Conservation (phyloP, 148 eudicot genomes). For the Silene uniflora region DNA sequence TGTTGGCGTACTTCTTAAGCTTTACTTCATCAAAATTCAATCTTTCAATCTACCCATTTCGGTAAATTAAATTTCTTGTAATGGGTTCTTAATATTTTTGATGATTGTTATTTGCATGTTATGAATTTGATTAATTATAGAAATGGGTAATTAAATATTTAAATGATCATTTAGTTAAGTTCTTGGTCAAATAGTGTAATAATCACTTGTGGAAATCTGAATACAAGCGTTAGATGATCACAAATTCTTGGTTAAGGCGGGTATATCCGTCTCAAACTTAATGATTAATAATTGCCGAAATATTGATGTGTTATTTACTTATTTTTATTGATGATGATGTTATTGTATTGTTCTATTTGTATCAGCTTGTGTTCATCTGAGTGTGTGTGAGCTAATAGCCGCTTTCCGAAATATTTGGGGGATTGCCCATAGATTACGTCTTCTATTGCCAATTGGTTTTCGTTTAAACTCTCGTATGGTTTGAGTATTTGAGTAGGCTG, state of each 20-base stretch:
- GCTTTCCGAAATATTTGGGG: background rate
- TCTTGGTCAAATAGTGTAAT: background rate
- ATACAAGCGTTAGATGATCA: background rate
- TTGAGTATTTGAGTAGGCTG: background rate
- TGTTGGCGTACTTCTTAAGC: conserved; percentile 8
- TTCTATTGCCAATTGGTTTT: background rate
- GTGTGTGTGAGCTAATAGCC: too few relatives aligned
- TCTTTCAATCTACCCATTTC: background rate
- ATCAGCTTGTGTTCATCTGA: too few relatives aligned
- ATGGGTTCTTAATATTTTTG: background rate
- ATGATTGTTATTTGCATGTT: background rate
- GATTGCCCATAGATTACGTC: background rate
- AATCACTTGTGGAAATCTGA: background rate
- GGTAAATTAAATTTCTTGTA: background rate
- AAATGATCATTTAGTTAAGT: background rate
- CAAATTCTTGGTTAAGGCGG: too few relatives aligned
- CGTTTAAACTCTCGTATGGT: background rate
- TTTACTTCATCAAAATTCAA: conserved; percentile 7
- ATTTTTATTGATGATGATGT: too few relatives aligned
- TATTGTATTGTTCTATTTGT: too few relatives aligned
- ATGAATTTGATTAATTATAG: background rate
- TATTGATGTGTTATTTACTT: background rate
- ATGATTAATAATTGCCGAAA: background rate
- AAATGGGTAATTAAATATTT: background rate
- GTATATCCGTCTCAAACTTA: too few relatives aligned